Evolutionary conservation across 495 filamentous ascomycete genomes (phyloP).

Genomic region (Penicillium soppii): DNA sequence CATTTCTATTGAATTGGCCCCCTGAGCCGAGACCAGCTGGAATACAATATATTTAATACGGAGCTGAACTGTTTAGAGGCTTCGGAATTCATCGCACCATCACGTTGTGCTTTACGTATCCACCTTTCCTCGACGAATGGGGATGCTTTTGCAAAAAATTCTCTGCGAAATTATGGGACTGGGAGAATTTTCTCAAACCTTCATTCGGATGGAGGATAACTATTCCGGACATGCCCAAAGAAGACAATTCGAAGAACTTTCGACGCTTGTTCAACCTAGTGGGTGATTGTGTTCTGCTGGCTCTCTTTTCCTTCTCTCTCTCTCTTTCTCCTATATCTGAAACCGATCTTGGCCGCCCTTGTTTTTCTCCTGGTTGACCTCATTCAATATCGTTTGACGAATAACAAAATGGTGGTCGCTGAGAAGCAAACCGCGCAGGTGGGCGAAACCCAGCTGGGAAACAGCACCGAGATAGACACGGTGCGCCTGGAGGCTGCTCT

Average conservation of each 20-base stretch:
- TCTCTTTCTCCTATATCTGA: neutral
- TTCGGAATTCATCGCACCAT: neutral
- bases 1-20: neutral
- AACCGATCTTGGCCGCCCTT: neutral
- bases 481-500: constrained; percentile 42
- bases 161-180: too few species aligned
- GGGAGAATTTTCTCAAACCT: too few species aligned
- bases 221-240: too few species aligned
- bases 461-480: constrained; percentile 31
- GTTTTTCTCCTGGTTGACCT: neutral
- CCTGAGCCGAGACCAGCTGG: neutral
- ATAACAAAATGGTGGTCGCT: constrained; percentile 11
- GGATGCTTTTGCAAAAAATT: neutral
- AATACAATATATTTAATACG: too few species aligned
- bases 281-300: neutral
- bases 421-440: constrained; percentile 2
- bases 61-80: neutral
- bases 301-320: neutral
- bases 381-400: neutral
- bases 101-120: neutral
- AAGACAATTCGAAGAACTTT: too few species aligned
- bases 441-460: constrained; percentile 10
- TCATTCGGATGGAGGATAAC: too few species aligned
- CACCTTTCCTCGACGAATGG: neutral
- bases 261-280: too few species aligned